Evolutionary conservation across 2,329 filamentous ascomycete species (phyloP), one percentile per base, ranked within the genome.

Genomic region (Apiospora marii): DNA sequence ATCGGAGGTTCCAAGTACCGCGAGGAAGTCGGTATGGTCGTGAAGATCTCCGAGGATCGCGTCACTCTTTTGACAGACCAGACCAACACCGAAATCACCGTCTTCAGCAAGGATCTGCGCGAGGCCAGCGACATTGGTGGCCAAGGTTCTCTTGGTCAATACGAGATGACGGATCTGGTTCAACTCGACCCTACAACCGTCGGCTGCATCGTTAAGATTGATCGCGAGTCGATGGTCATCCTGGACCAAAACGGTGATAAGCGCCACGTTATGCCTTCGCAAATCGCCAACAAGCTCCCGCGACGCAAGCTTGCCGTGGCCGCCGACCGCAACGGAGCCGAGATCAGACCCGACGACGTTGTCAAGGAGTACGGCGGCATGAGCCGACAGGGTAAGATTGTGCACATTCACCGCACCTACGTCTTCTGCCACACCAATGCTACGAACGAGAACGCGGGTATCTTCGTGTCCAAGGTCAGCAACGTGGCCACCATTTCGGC

Each of bases 11-110:
- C 95, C 84, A 93, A 94, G 78, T 98, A 95, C 82, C 91, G 94
- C 71, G 96, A 98, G 78, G 96, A 99, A 84, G 93, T 98, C 64
- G 96, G 96, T 83, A 97, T 98, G 90, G 95, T 99, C 70, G 95
- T 98, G 76, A 94, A 94, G 81, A 96, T 98, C 76, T 92, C 91
- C 68, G 94, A 97, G 73, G 96, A 99, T 81, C 92, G 94, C 51
- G 95, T 99, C 72, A 98, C 96, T 1, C 87, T 99, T 75, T 86
- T 99, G 76, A 98, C 94, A 68, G 96, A 99, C 83, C 94, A 96
- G 81, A 96, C 91, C 74, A 96, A 96, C 83, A 92, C 92, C 70
- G 96, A 99, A 81, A 95, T 99, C 77, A 98, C 95, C 0, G 96
- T 99, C 46, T 99, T 99, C 81, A 98, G 96, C 85, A 98, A 97